phyloP scores from a whole-genome alignment of 2,329 filamentous ascomycete species.

The Ascosphaera aggregata region DNA sequence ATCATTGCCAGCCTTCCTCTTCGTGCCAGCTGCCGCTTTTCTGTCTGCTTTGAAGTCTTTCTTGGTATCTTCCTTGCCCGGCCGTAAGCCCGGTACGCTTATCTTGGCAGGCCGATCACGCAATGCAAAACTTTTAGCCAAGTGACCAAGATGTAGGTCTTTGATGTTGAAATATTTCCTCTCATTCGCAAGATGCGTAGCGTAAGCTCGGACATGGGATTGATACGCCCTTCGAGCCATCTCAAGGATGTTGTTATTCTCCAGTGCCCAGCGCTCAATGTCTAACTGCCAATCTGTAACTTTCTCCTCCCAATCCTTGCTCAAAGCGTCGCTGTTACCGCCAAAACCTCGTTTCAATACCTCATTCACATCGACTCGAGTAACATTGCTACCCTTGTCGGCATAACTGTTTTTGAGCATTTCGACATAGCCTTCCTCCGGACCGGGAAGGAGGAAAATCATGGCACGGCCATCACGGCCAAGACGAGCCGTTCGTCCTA shows the following conservation, averaged over 20 bases:
- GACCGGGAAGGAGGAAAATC: slow-evolving; percentile 75
- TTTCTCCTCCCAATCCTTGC: slow-evolving; percentile 36
- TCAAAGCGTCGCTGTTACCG: slow-evolving; percentile 15
- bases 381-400: slow-evolving; percentile 25
- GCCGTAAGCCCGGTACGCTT: slow-evolving; percentile 25
- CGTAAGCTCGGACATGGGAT: slow-evolving; percentile 82
- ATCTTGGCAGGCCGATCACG: slow-evolving; percentile 76
- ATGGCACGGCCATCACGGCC: slow-evolving; percentile 69
- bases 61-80: slow-evolving; percentile 22
- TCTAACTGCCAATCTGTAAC: slow-evolving; percentile 46
- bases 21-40: slow-evolving; percentile 8
- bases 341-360: slow-evolving; percentile 43
- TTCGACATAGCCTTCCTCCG: slow-evolving; percentile 74
- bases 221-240: slow-evolving; percentile 69
- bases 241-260: slow-evolving; percentile 47
- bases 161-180: slow-evolving; percentile 78
- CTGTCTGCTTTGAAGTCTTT: slow-evolving; percentile 24
- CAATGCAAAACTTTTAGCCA: slow-evolving; percentile 81
- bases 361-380: slow-evolving; percentile 38
- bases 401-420: slow-evolving; percentile 49
- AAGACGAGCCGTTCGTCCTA: slow-evolving; percentile 83
- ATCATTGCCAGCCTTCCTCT: slow-evolving; percentile 12
- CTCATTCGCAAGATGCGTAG: slow-evolving; percentile 75
- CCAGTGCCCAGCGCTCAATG: slow-evolving; percentile 40
- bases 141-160: slow-evolving; percentile 70